Conservation (phyloP, 371 early-diverging fungal species). For the Syncephalastrum contaminatum region DNA sequence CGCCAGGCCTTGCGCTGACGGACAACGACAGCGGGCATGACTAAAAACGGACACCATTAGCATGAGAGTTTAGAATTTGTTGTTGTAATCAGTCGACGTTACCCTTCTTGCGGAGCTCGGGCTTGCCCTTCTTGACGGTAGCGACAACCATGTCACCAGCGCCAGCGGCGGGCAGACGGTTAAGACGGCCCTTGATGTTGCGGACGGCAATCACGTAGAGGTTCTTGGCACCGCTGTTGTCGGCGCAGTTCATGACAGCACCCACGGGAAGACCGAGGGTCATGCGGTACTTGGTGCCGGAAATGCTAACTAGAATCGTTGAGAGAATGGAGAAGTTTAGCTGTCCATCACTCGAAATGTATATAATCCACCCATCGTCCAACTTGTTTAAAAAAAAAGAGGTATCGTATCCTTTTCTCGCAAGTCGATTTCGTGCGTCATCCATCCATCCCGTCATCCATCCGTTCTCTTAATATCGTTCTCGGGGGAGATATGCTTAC, state of each 20-base stretch:
- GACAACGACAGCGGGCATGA: constrained; percentile 99
- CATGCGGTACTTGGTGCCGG: constrained; percentile 98
- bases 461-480: constrained; percentile 7
- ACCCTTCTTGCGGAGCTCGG: constrained; percentile 99
- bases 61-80: background rate
- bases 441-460: constrained; percentile 7
- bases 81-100: constrained; percentile 2
- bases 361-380: too few relatives aligned
- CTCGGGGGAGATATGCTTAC: constrained; percentile 2
- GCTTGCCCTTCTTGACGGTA: constrained; percentile 99
- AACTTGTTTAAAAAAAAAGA: background rate
- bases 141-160: constrained; percentile 99
- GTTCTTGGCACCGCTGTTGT: constrained; percentile 99
- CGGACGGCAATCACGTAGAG: constrained; percentile 99
- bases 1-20: constrained; percentile 99
- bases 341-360: too few relatives aligned
- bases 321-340: too few relatives aligned
- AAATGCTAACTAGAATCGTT: constrained; percentile 54
- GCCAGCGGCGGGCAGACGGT: constrained; percentile 99
- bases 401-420: constrained; percentile 1
- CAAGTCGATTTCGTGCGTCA: background rate
- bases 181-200: constrained; percentile 96
- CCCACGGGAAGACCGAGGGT: constrained; percentile 99
- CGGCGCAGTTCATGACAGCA: constrained; percentile 99
- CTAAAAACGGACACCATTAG: constrained; percentile 36